Base-by-base conservation (phyloP, 768 basidiomycete species). In the Lactarius indigo region DNA sequence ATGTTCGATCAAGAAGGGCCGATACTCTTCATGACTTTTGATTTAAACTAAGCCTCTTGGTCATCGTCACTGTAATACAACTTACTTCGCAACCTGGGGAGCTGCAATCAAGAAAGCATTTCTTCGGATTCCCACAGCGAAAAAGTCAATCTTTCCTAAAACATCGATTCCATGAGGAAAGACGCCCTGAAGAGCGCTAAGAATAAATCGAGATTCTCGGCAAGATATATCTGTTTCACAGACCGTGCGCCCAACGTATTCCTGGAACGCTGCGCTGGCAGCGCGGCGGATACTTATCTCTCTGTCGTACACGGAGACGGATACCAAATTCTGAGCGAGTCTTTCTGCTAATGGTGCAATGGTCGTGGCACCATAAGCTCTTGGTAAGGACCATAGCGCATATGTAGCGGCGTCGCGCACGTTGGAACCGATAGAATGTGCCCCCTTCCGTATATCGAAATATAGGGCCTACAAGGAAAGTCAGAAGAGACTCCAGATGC, bases 191-290 rank as follows among this genome's bases (percentile, higher is more conserved):
- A 68, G 65, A 72, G 63, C 61, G 50, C 68, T 71, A 61, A 64
- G 30, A 55, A 57, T 47, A 8, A 57, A 41, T 52, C 59, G 20
- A 50, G 55, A 26, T 61, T 64, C 28, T 52, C 65, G 57, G 50
- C 59, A 37, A 39, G 17, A 7, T 18, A 26, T 33, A 47, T 18
- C 28, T n/a, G 26, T 18, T 56, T 26, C 31, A 76, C 88, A 76
- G 73, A 97, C 96, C 79, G 90, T 90, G 74, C 97, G 82, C 15
- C 97, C 97, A 44, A 98, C 97, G 73, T 90, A 89, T 78, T 99
- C 97, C 77, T 99, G 97, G 75, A 93, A 98, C 15, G 96, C 93
- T 20, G 97, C 97, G 76, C 96, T 98, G 15, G 96, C 96, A 17
- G 97, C 96, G 70, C 97, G 81, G 30, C 97, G 85, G 63, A 99